Conservation (phyloP, 2,329 filamentous ascomycete genomes). For the Sporothrix phasma region DNA sequence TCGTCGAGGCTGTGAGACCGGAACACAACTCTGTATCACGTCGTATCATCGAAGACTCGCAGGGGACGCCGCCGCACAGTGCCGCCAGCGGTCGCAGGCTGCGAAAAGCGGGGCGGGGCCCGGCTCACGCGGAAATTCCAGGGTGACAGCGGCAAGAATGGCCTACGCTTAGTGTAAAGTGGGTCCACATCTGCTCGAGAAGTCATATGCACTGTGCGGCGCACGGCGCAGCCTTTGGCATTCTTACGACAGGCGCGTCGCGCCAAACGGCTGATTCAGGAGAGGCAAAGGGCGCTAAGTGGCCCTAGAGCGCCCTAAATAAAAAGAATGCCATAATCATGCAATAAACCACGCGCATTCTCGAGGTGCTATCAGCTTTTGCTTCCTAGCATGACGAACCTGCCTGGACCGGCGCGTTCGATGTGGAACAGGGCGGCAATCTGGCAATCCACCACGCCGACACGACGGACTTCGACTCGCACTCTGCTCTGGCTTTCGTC, state of each 20-base stretch:
- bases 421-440: conserved; percentile 8
- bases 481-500: background rate
- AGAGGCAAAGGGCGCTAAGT: background rate
- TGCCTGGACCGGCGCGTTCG: background rate
- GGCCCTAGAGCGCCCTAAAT: background rate
- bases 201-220: background rate
- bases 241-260: conserved; percentile 1
- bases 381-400: background rate
- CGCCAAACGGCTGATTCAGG: background rate
- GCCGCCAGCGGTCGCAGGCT: background rate
- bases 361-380: background rate
- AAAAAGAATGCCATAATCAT: background rate
- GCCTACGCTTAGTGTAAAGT: background rate
- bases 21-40: too few species aligned
- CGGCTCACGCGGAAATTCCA: background rate
- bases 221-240: background rate
- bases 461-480: background rate
- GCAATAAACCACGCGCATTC: background rate
- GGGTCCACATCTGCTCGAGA: background rate
- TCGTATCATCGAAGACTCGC: background rate
- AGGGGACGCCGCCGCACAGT: conserved; percentile 3
- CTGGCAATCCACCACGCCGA: background rate
- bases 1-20: background rate
- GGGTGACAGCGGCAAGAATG: background rate
- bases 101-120: conserved; percentile 6